phyloP scores from a whole-genome alignment of 2,329 filamentous ascomycete genomes.

The Scedosporium aurantiacum region DNA sequence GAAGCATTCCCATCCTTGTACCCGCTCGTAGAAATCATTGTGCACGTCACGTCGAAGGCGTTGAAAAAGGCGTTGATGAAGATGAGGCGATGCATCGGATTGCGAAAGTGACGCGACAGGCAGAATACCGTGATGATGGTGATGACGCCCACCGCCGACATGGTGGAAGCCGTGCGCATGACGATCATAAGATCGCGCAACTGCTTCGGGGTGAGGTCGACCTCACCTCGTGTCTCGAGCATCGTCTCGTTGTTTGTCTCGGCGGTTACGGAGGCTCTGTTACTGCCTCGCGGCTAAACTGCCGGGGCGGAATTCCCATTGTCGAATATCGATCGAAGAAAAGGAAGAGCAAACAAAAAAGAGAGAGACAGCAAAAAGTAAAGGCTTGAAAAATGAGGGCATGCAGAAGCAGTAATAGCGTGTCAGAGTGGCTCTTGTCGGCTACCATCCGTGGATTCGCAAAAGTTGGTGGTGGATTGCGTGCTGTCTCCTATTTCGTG shows the following conservation, averaged over 20 bases:
- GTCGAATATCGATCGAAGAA: neutral
- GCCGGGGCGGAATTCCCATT: neutral
- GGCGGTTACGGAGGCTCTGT: neutral
- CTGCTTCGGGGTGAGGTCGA: neutral
- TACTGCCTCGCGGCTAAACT: neutral
- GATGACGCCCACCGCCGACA: slow-evolving; percentile 1
- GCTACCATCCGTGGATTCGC: neutral
- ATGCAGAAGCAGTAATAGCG: neutral
- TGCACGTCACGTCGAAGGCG: slow-evolving; percentile 3
- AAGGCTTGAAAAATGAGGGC: neutral
- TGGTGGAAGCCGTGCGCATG: neutral
- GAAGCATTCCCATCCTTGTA: neutral
- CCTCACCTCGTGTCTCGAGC: neutral
- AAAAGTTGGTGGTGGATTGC: neutral
- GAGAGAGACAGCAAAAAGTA: neutral
- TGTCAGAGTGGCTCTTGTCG: neutral
- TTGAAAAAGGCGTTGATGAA: slow-evolving; percentile 6
- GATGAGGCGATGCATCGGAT: slow-evolving; percentile 4
- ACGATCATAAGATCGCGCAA: neutral
- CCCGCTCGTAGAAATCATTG: slow-evolving; percentile 2
- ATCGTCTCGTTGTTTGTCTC: neutral
- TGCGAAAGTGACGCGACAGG: slow-evolving; percentile 2
- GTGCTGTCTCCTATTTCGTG: slow-evolving; percentile 1
- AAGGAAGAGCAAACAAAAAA: neutral
- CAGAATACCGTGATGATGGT: slow-evolving; percentile 1